Evolutionary conservation across 23 red algal genomes (phyloP), one percentile per base, ranked within the genome.

Genomic region (Cyanidiococcus yangmingshanensis): DNA sequence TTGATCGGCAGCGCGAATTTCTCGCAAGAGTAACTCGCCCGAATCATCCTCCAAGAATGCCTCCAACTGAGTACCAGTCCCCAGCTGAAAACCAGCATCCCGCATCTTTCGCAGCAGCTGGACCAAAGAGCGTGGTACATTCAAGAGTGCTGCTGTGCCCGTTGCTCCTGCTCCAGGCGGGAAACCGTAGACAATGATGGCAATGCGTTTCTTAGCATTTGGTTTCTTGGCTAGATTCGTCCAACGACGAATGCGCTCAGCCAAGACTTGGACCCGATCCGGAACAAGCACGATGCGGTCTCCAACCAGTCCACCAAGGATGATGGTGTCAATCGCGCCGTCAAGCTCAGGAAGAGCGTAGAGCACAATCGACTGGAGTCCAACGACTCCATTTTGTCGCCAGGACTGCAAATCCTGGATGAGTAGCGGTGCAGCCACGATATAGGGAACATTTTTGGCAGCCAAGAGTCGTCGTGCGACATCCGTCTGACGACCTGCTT

Each of bases 311-410:
- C 86, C 86, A 29, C 86, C 86, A 31, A 89, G 80, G 21, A 80
- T 76, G 26, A 89, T 79, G 1, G 86, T 82, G 79, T 89, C 86
- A 21, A 89, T 82, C 16, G 86, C 86, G 1, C 86, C 86, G 40
- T 89, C 86, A 12, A 82, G 79, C 51, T 89, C 86, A 33, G 86
- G 86, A 0, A 89, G 38, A 29, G 79, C 82, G 79, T 89, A 89
- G 0, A 89, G 79, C 0, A 89, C 86, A 34, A 82, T 79, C 40
- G 86, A 83, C 54, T 89, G 86, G 37, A 89, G 75, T 37, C 86
- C 86, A 37, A 75, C 76, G 1, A 89, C 86, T 7, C 86, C 86
- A n/a, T 51, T 82, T 57, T 78, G 57, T 39, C 58, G 68, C 86
- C 86, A 89, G 37, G 79, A 41, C 0, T 58, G 50, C 30, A 82